A percentile compares a stretch with the other conserved stretches of the same genome.
Evolutionary conservation across 1,284 basidiomycete species (phyloP).

Genomic region (Fistulina hepatica): DNA sequence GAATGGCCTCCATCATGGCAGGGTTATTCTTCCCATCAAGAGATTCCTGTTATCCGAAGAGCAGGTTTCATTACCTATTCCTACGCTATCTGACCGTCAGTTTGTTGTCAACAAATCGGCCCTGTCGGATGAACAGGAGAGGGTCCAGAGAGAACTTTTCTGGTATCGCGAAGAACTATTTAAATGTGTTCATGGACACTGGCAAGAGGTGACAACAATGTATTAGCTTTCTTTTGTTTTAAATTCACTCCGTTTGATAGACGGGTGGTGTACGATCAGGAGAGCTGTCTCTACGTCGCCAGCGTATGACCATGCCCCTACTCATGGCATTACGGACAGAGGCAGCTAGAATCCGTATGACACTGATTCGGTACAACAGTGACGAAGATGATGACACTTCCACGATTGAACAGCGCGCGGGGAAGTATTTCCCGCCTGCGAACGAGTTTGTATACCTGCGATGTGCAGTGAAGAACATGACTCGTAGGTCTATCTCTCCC

Average conservation of each 20-base stretch:
- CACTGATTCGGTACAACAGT: constrained; percentile 30
- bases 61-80: constrained; percentile 59
- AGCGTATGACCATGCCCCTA: constrained; percentile 67
- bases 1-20: constrained; percentile 28
- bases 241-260: constrained; percentile 28
- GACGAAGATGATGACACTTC: constrained; percentile 20
- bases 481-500: constrained; percentile 32
- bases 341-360: constrained; percentile 48
- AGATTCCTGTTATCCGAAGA: constrained; percentile 53
- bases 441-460: constrained; percentile 52
- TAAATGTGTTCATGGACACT: constrained; percentile 52
- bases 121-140: constrained; percentile 48
- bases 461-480: constrained; percentile 47
- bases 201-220: constrained; percentile 63
- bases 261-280: constrained; percentile 67
- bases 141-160: constrained; percentile 66
- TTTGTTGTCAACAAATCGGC: constrained; percentile 78
- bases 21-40: constrained; percentile 70
- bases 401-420: constrained; percentile 18
- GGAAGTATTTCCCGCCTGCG: constrained; percentile 35
- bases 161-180: constrained; percentile 91
- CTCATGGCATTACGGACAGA: constrained; percentile 62
- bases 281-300: constrained; percentile 63
- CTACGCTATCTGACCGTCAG: constrained; percentile 79
- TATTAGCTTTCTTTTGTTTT: constrained; percentile 1